These are phyloP conservation scores for Pleurotus citrinopileatus DNA, from an alignment of 768 basidiomycete species.

Conservation along the genomic window DNA sequence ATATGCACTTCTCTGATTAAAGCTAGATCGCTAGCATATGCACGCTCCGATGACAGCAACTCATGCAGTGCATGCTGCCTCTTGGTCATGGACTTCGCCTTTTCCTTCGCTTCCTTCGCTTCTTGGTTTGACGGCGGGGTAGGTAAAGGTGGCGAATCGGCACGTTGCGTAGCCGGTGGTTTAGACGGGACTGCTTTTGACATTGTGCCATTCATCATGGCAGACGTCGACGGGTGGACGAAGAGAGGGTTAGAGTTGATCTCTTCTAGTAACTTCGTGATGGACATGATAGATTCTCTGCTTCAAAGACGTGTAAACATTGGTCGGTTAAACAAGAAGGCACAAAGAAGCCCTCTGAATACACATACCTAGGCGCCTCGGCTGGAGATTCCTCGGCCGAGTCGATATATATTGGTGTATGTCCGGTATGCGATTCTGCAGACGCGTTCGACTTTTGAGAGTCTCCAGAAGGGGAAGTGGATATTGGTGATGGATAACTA, in stretches of 20 bases:
- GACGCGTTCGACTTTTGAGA: neutral
- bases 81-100: slow-evolving; percentile 46
- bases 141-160: slow-evolving; percentile 13
- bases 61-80: slow-evolving; percentile 77
- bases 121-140: slow-evolving; percentile 18
- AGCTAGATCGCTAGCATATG: slow-evolving; percentile 81
- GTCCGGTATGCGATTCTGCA: slow-evolving; percentile 8
- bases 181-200: slow-evolving; percentile 11
- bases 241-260: slow-evolving; percentile 5
- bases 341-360: slow-evolving; percentile 1
- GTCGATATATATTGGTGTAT: slow-evolving; percentile 18
- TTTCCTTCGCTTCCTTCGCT: slow-evolving; percentile 15
- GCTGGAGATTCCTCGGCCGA: slow-evolving; percentile 4
- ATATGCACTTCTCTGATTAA: slow-evolving; percentile 77
- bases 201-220: slow-evolving; percentile 9
- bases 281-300: slow-evolving; percentile 8
- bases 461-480: slow-evolving; percentile 7
- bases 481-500: slow-evolving; percentile 15
- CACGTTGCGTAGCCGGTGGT: neutral
- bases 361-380: slow-evolving; percentile 8
- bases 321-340: neutral
- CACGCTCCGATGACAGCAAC: slow-evolving; percentile 73
- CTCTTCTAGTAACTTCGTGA: slow-evolving; percentile 2
- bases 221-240: slow-evolving; percentile 6
- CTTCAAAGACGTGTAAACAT: neutral